Base-by-base conservation (phyloP, 768 basidiomycete species). In the Lentinula detonsa region DNA sequence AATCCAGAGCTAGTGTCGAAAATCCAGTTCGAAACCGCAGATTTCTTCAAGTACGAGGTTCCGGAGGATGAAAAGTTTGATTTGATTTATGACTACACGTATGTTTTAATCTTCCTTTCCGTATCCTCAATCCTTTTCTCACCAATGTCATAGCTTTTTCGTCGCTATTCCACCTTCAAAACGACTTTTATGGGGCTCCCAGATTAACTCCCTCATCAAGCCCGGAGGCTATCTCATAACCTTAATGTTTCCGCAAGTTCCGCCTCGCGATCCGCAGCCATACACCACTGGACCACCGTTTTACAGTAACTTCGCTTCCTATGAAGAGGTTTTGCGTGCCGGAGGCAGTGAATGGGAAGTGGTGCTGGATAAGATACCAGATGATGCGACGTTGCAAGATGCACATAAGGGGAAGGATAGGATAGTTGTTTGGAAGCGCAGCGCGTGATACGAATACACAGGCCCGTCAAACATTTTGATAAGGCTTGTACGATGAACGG, bases 81-180 rank as follows among this genome's bases (percentile, higher is more conserved):
- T 62, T 68, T 90, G 13, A 73, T 87, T 5, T 86, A 84, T 65
- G 88, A 90, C 68, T 87, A 86, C 68, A 88, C 87, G 82, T 80
- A 59, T 42, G 37, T 42, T 33, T 78, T 54, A 45, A 18, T 37
- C 16, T 2, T 46, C 3, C 67, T 65, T 65, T 8, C 18, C 6
- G 21, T 34, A 33, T 15, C 42, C 15, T 48, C 28, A 39, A 58
- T 40, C 15, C 35, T 46, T 3, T 50, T n/a, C 40, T 1, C 35
- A 18, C 31, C 21, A 11, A 46, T 54, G 16, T n/a, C 35, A 15
- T 62, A 87, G 85, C 1, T 89, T 90, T 74, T 90, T 91, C 69
- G 85, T 86, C 46, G 88, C 90, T 1, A 83, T 91, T 21, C 83
- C 82, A 0, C 88, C 85, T 0, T 61, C 71, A 2, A 73, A 69